Conservation (phyloP, 2,329 filamentous ascomycete genomes). For the Hypomyces perniciosus region DNA sequence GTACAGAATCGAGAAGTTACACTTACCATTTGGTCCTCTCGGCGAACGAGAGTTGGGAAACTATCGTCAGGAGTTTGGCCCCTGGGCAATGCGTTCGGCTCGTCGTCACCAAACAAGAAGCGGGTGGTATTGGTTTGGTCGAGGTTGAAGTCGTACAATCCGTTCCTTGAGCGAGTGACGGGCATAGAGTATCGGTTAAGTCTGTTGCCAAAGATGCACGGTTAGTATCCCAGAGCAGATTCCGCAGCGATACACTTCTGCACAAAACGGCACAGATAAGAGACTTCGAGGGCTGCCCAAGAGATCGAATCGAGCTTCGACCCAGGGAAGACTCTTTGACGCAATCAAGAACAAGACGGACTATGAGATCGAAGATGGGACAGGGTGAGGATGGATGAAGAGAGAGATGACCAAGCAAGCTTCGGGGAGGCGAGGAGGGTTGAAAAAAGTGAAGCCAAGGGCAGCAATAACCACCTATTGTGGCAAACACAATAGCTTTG, state of each 20-base stretch:
- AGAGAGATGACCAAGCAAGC: background rate
- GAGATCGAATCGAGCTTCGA: background rate
- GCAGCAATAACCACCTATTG: background rate
- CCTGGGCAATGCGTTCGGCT: slow-evolving; percentile 42
- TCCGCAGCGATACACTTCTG: background rate
- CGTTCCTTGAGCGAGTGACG: slow-evolving; percentile 63
- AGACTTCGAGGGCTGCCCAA: background rate
- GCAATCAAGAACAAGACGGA: background rate
- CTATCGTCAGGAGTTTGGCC: slow-evolving; percentile 68
- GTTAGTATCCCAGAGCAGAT: slow-evolving; percentile 16
- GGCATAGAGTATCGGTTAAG: slow-evolving; percentile 93
- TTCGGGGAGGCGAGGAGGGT: background rate
- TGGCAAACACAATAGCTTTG: background rate
- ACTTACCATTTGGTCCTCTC: slow-evolving; percentile 53
- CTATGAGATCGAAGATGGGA: background rate
- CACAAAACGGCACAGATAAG: background rate
- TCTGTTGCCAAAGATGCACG: slow-evolving; percentile 38
- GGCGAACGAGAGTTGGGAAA: slow-evolving; percentile 77
- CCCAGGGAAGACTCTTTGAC: background rate
- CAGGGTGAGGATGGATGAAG: background rate
- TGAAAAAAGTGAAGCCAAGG: background rate
- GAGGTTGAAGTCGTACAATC: slow-evolving; percentile 61
- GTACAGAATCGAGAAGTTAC: background rate
- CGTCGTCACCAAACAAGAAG: slow-evolving; percentile 80
- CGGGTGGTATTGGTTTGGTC: slow-evolving; percentile 81